phyloP scores from a whole-genome alignment of 495 filamentous ascomycete genomes.

The Friedmanniomyces simplex region DNA sequence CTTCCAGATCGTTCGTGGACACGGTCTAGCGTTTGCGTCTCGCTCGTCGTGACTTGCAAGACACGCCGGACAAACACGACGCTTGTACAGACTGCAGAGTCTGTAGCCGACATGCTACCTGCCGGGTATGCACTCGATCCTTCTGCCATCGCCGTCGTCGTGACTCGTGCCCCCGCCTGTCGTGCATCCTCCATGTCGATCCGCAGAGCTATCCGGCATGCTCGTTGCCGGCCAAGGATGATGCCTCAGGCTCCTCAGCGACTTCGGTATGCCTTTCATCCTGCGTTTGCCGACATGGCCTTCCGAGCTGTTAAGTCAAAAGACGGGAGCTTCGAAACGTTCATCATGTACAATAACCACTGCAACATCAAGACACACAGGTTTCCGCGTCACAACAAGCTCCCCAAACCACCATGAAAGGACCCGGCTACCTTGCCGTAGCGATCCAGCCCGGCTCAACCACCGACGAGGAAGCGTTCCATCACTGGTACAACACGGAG shows the following conservation, averaged over 20 bases:
- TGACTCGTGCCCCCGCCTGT: too few species aligned
- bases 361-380: not conserved
- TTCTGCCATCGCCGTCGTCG: too few species aligned
- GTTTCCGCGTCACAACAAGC: too few species aligned
- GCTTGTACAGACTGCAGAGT: too few species aligned
- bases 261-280: not conserved
- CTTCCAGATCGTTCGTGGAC: not conserved
- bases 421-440: constrained; percentile 21
- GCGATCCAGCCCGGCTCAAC: constrained; percentile 14
- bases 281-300: not conserved
- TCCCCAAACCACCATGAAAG: constrained; percentile 11
- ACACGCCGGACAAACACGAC: too few species aligned
- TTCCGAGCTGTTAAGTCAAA: not conserved
- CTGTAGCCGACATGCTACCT: too few species aligned
- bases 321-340: not conserved
- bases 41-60: too few species aligned
- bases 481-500: constrained; percentile 88
- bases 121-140: too few species aligned
- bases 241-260: too few species aligned
- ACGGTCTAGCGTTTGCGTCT: not conserved
- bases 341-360: not conserved
- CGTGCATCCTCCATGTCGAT: too few species aligned
- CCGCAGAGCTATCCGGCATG: too few species aligned
- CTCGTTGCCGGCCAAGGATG: too few species aligned
- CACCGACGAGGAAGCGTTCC: constrained; percentile 46